These are phyloP conservation scores for Adenanthera pavonina DNA, from an alignment of 306 rosid species.

Conservation along the genomic window DNA sequence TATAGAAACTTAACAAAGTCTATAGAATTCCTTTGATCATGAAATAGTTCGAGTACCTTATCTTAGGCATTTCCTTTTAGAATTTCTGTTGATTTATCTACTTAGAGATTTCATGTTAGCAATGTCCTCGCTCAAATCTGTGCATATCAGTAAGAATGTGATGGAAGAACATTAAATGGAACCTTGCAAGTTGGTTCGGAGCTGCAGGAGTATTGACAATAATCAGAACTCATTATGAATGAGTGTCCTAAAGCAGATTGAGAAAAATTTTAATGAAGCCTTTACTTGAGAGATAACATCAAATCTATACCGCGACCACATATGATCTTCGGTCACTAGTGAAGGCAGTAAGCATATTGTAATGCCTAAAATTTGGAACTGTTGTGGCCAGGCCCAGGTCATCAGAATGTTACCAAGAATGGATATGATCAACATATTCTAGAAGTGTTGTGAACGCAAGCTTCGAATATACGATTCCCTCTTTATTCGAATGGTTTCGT, in stretches of 20 bases:
- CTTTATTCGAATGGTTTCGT: background rate
- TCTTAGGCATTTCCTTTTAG: constrained; percentile 23
- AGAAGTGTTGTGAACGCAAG: background rate
- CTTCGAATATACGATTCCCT: constrained; percentile 4
- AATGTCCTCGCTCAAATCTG: background rate
- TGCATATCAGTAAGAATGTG: background rate
- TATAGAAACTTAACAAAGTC: constrained; percentile 35
- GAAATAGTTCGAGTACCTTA: background rate
- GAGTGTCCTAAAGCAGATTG: background rate
- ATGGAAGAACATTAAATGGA: background rate
- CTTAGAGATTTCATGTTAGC: constrained; percentile 17
- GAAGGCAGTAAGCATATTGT: constrained; percentile 7
- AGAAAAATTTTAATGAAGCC: constrained; percentile 11
- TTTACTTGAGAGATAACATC: background rate
- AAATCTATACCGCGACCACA: background rate
- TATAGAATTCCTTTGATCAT: constrained; percentile 42
- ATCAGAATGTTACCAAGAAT: constrained; percentile 9
- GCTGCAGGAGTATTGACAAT: background rate
- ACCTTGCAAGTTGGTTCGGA: background rate
- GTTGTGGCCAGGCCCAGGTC: background rate
- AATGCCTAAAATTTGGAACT: background rate
- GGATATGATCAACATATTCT: constrained; percentile 22
- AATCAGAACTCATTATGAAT: background rate
- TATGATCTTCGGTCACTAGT: background rate
- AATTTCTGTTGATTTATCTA: background rate